phyloP scores from a whole-genome alignment of 208 protist species.

The Wallacemonas collosoma region DNA sequence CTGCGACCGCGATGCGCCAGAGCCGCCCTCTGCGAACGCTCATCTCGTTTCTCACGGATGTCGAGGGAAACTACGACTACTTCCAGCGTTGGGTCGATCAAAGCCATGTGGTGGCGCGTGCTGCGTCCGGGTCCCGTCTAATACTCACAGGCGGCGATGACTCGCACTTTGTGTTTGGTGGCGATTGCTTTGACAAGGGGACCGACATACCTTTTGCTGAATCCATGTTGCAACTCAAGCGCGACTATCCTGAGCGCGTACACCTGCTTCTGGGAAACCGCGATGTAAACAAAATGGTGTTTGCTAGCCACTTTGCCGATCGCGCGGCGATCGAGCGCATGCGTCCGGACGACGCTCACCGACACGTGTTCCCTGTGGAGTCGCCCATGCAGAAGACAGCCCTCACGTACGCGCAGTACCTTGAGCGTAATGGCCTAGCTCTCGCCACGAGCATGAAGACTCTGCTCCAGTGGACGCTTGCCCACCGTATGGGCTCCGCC shows the following conservation, averaged over 20 bases:
- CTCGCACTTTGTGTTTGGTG: constrained; percentile 74
- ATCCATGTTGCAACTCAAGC: constrained; percentile 49
- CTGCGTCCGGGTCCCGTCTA: background rate
- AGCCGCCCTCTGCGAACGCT: constrained; percentile 1
- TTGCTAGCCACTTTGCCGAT: constrained; percentile 24
- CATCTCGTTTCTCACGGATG: constrained; percentile 64
- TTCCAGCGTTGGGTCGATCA: constrained; percentile 39
- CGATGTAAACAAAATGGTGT: constrained; percentile 78
- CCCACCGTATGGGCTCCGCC: constrained; percentile 40
- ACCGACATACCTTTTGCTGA: constrained; percentile 43
- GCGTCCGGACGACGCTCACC: constrained; percentile 11
- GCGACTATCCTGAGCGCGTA: constrained; percentile 54
- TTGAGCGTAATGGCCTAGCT: constrained; percentile 1
- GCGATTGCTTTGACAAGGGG: constrained; percentile 72
- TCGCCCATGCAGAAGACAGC: constrained; percentile 14
- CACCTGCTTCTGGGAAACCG: constrained; percentile 74
- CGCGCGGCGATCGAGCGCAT: constrained; percentile 3
- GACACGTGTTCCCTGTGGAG: constrained; percentile 13
- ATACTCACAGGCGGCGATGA: constrained; percentile 2
- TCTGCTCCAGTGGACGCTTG: constrained; percentile 47
- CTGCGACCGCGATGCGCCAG: background rate
- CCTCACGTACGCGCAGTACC: constrained; percentile 15
- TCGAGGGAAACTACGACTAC: constrained; percentile 68
- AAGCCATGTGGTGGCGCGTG: constrained; percentile 37
- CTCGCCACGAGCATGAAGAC: constrained; percentile 7